Evolutionary conservation across 768 basidiomycete species (phyloP).

Genomic region (Suillus spraguei): DNA sequence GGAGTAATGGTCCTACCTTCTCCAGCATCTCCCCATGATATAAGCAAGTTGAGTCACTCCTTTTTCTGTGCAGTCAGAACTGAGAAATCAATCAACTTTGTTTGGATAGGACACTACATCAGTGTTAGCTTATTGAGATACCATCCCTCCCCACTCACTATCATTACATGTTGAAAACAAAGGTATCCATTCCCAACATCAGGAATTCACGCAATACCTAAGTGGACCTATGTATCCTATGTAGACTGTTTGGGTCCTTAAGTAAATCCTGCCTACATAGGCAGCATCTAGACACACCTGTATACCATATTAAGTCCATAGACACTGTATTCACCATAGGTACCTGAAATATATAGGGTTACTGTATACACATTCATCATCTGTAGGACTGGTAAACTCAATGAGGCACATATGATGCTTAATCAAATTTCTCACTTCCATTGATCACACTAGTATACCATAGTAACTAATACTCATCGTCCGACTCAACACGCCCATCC

Average conservation of each 20-base stretch:
- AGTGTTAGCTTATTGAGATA: constrained; percentile 9
- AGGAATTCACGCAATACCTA: background rate
- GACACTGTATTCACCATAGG: too few relatives aligned
- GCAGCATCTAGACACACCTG: too few relatives aligned
- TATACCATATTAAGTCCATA: too few relatives aligned
- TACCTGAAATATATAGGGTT: too few relatives aligned
- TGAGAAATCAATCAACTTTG: constrained; percentile 67
- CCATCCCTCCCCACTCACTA: constrained; percentile 53
- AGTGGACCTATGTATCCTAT: background rate
- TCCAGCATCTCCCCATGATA: constrained; percentile 79
- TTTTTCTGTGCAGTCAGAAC: constrained; percentile 71
- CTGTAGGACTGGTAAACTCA: too few relatives aligned
- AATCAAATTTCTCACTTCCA: too few relatives aligned
- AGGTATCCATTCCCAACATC: constrained; percentile 77
- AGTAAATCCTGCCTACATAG: too few relatives aligned
- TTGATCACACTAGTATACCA: too few relatives aligned
- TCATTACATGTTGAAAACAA: constrained; percentile 83
- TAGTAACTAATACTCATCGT: background rate
- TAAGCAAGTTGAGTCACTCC: constrained; percentile 70
- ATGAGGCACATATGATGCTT: too few relatives aligned
- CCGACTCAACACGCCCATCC: background rate
- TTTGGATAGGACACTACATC: constrained; percentile 78
- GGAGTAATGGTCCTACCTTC: constrained; percentile 76
- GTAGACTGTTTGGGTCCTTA: too few relatives aligned
- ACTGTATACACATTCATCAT: too few relatives aligned